Base-by-base conservation (phyloP, 352 stramenopile species). In the Globisporangium yorkense region DNA sequence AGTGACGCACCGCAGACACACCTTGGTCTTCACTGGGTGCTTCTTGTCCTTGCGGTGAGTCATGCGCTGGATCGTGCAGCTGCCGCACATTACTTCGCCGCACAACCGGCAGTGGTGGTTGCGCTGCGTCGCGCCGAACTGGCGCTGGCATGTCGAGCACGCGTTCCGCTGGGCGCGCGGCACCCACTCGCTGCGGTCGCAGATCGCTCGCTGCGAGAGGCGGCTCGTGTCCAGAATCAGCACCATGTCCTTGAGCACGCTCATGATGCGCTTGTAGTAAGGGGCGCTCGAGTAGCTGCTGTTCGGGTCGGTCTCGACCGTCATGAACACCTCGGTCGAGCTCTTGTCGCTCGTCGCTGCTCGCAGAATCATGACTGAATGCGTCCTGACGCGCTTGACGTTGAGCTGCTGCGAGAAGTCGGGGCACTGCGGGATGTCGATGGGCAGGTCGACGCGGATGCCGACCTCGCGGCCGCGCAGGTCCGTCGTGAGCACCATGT, bases 81-180 rank as follows among this genome's bases (percentile, higher is more conserved):
- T 85, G 51, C 79, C 66, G 57, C 82, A 92, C 33, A 84, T 75
- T 27, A 92, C 74, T 20, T 92, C 82, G n/a, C 82, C 82, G 47
- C 82, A 92, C 29, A 92, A 64, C 9, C 82, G 82, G 41, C 82
- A 92, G 62, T 92, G 82, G 60, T 92, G 82, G 12, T 80, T 76
- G 1, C 77, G 75, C 39, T 79, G 77, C 61, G 76, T 85, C 13
- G 79, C 57, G 10, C 67, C 68, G 43, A 92, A 92, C 29, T 71
- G 67, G 37, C 74, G 70, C 40, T 77, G 73, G 62, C 82, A 92
- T 31, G 89, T 75, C 35, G 61, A 58, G 44, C 82, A 92, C 51
- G 72, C 68, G 0, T 66, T 50, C 5, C 74, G 65, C 43, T 68
- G 59, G 33, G 65, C 63, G 50, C 87, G 84, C 7, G 75, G 56